Evolutionary conservation across 2,329 filamentous ascomycete genomes (phyloP).

Genomic region (Penicillium verrucosum): DNA sequence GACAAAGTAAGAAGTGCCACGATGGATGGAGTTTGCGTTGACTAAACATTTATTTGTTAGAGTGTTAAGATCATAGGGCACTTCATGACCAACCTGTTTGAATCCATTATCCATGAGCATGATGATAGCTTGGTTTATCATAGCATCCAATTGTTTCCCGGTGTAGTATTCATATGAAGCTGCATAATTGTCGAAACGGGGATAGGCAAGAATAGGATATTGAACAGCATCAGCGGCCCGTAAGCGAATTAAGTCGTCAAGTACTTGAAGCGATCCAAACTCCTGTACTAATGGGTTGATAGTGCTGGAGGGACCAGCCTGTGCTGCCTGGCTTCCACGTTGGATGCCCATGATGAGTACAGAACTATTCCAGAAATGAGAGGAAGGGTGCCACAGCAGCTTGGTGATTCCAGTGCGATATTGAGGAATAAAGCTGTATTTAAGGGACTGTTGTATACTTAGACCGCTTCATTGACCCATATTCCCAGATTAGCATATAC

Average conservation of each 20-base stretch:
- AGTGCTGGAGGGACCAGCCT: slow-evolving; percentile 5
- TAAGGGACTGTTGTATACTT: background rate
- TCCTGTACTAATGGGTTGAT: slow-evolving; percentile 23
- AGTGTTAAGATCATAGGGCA: fast-evolving
- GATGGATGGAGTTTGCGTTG: slow-evolving; percentile 17
- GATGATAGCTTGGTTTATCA: slow-evolving; percentile 36
- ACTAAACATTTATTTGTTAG: slow-evolving; percentile 9
- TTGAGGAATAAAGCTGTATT: background rate
- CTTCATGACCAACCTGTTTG: slow-evolving; percentile 11
- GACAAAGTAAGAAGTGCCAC: slow-evolving; percentile 44
- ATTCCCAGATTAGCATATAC: background rate
- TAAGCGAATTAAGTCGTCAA: slow-evolving; percentile 44
- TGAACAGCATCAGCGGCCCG: slow-evolving; percentile 41
- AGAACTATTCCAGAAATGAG: background rate
- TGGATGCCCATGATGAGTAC: slow-evolving; percentile 20
- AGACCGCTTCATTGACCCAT: background rate
- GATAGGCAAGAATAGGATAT: slow-evolving; percentile 43
- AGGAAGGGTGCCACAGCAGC: background rate
- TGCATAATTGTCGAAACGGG: slow-evolving; percentile 30
- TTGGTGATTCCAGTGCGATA: background rate
- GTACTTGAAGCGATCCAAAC: slow-evolving; percentile 41
- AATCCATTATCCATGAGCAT: slow-evolving; percentile 34
- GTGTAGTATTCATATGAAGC: slow-evolving; percentile 43
- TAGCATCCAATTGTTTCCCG: slow-evolving; percentile 36
- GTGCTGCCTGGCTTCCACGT: slow-evolving; percentile 8